A percentile compares a stretch with the other conserved stretches of the same genome.
Evolutionary conservation across 2,329 filamentous ascomycete species (phyloP).

Genomic region (Proliferodiscus dingleyae): DNA sequence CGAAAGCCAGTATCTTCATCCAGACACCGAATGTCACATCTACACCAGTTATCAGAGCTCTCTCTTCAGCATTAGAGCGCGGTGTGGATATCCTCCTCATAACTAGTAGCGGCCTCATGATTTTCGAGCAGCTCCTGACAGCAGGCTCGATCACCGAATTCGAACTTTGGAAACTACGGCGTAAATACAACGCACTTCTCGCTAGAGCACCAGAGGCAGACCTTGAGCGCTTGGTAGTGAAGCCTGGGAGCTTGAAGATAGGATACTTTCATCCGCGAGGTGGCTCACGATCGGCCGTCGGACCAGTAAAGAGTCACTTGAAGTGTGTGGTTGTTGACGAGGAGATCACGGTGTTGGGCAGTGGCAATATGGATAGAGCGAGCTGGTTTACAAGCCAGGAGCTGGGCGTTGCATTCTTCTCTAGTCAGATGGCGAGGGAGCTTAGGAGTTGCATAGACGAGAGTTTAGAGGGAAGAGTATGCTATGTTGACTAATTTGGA

Average conservation of each 20-base stretch:
- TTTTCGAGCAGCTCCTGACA: conserved; percentile 75
- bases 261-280: conserved; percentile 29
- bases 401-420: conserved; percentile 59
- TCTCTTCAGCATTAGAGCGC: conserved; percentile 56
- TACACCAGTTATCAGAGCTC: conserved; percentile 53
- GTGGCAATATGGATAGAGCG: conserved; percentile 78
- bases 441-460: conserved; percentile 13
- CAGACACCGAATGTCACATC: conserved; percentile 77
- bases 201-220: conserved; percentile 17
- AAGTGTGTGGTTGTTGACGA: conserved; percentile 73
- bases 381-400: conserved; percentile 88
- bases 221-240: conserved; percentile 20
- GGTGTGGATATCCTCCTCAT: conserved; percentile 65
- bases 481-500: conserved; percentile 14
- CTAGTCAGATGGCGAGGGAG: conserved; percentile 32
- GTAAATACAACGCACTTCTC: conserved; percentile 42
- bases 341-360: conserved; percentile 64
- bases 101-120: conserved; percentile 67
- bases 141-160: conserved; percentile 67
- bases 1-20: conserved; percentile 65
- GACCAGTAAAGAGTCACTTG: conserved; percentile 70
- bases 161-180: conserved; percentile 56
- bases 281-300: conserved; percentile 31
- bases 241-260: conserved; percentile 25
- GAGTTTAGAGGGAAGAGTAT: conserved; percentile 17